Evolutionary conservation across 768 basidiomycete species (phyloP), one percentile per base, ranked within the genome.

Genomic region (Cystobasidium tubakii): DNA sequence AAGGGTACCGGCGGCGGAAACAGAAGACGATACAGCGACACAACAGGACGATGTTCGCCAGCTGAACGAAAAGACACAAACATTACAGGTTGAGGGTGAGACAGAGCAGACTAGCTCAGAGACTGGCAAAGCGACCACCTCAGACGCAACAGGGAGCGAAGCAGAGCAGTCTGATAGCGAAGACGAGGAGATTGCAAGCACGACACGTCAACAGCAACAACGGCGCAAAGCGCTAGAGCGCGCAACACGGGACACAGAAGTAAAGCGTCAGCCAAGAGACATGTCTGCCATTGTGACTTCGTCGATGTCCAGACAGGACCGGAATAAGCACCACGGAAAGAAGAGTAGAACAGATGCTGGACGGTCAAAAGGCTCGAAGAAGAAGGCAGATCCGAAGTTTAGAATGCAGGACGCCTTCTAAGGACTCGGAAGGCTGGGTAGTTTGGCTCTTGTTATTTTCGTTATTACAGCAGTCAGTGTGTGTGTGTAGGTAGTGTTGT

Each of bases 81-180:
- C 13, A 4, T 31, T 39, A 29, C 19, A 62, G 3, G 9, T 62
- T 6, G 57, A 29, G 10, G 25, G 23, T 62, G 29, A 31, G 57
- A 31, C 29, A 63, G 83, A 82, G 29, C 83, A 83, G 43, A 83
- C 79, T 31, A 83, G 83, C 62, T 80, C 77, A 74, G 79, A 78
- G 23, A 79, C 79, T 33, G 75, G 73, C 27, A 70, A 63, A 17
- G 77, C 73, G 0, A 77, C 79, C 25, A 77, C 73, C 2, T 74
- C 74, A n/a, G 74, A 72, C 36, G 46, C 34, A 50, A 62, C 29
- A 9, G 74, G 62, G 46, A 67, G 71, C n/a, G 54, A 44, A 46
- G 71, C 77, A 43, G 77, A 80, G 66, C 42, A 78, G 67, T 76
- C 80, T 1, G 73, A 69, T 34, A 67, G 74, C 27, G 57, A 46